Base-by-base conservation (phyloP, 768 basidiomycete genomes). In the Plicaturopsis crispa region DNA sequence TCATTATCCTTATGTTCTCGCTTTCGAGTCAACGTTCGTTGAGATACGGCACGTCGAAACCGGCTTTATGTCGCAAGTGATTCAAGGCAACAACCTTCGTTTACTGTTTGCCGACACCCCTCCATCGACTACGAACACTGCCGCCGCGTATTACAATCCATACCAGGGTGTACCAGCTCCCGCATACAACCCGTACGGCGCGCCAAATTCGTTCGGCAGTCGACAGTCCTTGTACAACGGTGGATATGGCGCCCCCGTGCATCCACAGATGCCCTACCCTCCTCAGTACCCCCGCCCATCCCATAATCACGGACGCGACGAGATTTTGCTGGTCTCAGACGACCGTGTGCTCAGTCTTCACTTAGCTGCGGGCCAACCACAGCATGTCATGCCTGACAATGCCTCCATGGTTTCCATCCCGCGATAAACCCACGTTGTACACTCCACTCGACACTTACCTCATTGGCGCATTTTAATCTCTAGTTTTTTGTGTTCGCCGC, bases 1-100 rank as follows among this genome's bases (percentile, higher is more conserved):
- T 10, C 88, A 92, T 53, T 93, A 92, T 62, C 94, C 96, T 1
- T 99, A 91, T 57, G 89, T 98, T 19, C 69, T 99, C 35, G 96
- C 94, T 0, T 93, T 99, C 54, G 96, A 98, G 55, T 84, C 92
- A 4, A 84, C 84, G 1, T 99, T 99, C 55, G 84, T 98, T 51
- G 96, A 99, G 61, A 84, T 99, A 35, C 81, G 92, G 21, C 87
- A 98, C 54, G 90, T 99, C 40, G 90, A 94, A 53, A 91, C 84
- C 2, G 92, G 96, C 8, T 64, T 77, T 24, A 74, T 98, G 58
- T 81, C 87, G 18, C 96, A 99, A 66, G 87, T 99, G 50, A 96
- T 97, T 37, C 88, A 92, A 54, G 89, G 92, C 43, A 82, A 82
- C 49, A 90, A 92, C 55, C 69, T 98, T 24, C 81, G 88, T 10